Percentiles rank a stretch among this genome's conserved stretches.
These are phyloP conservation scores for Colletotrichum limetticola DNA, from an alignment of 2,329 filamentous ascomycete genomes.

Conservation along the genomic window DNA sequence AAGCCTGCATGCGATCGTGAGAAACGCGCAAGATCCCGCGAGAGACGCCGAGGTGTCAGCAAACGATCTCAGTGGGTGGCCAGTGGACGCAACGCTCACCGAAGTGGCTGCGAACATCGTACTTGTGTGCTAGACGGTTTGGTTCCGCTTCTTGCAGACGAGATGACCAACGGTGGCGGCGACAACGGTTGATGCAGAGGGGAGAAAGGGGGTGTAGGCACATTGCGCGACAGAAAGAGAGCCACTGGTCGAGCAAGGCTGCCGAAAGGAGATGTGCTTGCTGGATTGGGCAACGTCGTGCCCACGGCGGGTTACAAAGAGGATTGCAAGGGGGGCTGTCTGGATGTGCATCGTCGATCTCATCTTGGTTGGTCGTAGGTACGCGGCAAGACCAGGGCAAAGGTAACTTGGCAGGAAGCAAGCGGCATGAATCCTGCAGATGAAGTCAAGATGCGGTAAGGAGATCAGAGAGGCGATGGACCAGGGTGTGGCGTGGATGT, in stretches of 20 bases:
- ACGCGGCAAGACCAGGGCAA: not conserved
- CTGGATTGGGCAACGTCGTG: conserved; percentile 16
- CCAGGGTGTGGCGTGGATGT: conserved; percentile 12
- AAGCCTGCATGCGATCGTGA: conserved; percentile 32
- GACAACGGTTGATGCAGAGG: not conserved
- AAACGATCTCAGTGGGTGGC: not conserved
- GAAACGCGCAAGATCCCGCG: conserved; percentile 20
- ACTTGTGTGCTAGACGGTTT: not conserved
- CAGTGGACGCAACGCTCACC: not conserved
- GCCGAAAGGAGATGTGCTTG: conserved; percentile 5
- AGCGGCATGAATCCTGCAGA: conserved; percentile 30
- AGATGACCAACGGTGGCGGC: not conserved
- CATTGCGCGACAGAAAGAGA: conserved; percentile 12
- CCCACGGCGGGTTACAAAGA: not conserved
- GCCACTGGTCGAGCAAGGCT: not conserved
- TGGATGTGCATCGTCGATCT: conserved; percentile 30
- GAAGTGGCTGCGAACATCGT: not conserved
- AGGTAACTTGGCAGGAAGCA: conserved; percentile 24
- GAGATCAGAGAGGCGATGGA: conserved; percentile 27
- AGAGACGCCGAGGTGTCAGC: not conserved
- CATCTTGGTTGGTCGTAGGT: conserved; percentile 23
- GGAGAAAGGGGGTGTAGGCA: not conserved
- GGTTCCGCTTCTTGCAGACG: not conserved
- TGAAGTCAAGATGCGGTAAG: conserved; percentile 33
- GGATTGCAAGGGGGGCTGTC: not conserved